Evolutionary conservation across 2,329 filamentous ascomycete genomes (phyloP).

Genomic region (Fusarium falciforme): DNA sequence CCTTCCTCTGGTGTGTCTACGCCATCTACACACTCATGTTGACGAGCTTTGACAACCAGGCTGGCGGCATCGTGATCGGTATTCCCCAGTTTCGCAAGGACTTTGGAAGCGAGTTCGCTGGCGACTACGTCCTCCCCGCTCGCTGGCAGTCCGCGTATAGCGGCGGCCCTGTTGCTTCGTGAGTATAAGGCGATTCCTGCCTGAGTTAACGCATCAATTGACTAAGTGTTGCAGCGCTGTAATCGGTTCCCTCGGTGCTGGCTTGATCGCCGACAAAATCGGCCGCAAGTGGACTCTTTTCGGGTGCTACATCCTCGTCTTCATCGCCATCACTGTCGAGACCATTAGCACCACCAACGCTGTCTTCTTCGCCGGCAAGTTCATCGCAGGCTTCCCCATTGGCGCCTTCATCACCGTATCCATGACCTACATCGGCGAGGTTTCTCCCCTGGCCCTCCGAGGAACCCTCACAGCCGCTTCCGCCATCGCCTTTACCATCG

Average conservation of each 20-base stretch:
- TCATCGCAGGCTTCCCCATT: slow-evolving; percentile 28
- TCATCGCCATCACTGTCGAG: slow-evolving; percentile 32
- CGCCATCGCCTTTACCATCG: slow-evolving; percentile 30
- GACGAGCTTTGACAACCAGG: slow-evolving; percentile 35
- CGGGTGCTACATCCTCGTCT: slow-evolving; percentile 24
- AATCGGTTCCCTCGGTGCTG: slow-evolving; percentile 23
- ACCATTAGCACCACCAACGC: slow-evolving; percentile 28
- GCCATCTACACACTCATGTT: slow-evolving; percentile 32
- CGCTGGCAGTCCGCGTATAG: slow-evolving; percentile 35
- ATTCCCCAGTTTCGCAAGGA: slow-evolving; percentile 36
- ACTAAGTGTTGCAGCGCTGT: slow-evolving; percentile 14
- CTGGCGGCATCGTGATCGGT: slow-evolving; percentile 22
- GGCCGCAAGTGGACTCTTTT: slow-evolving; percentile 33
- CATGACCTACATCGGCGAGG: slow-evolving; percentile 35
- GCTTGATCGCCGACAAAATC: slow-evolving; percentile 25
- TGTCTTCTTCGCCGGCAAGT: slow-evolving; percentile 35
- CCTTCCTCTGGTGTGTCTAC: slow-evolving; percentile 32
- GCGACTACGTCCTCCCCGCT: slow-evolving; percentile 28
- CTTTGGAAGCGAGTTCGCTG: slow-evolving; percentile 22
- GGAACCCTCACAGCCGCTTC: slow-evolving; percentile 26
- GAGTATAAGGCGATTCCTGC: neutral
- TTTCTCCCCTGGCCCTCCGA: slow-evolving; percentile 30
- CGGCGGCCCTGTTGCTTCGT: slow-evolving; percentile 34
- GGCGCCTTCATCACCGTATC: slow-evolving; percentile 26
- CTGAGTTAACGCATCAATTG: neutral